phyloP scores from a whole-genome alignment of 805 yeast species.

The Lachancea sp. region DNA sequence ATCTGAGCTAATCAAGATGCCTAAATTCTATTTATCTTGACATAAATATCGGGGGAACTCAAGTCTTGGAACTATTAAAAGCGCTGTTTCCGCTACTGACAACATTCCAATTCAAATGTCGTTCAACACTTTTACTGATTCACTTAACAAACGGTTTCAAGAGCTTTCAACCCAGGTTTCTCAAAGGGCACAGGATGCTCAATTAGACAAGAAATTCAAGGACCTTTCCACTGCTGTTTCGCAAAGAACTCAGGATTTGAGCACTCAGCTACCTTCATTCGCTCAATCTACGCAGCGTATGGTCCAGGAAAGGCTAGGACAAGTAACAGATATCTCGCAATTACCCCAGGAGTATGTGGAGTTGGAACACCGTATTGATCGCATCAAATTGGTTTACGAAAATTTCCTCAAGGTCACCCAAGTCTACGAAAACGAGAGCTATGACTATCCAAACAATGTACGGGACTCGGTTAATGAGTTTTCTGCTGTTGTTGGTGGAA shows the following conservation, averaged over 20 bases:
- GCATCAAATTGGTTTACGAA: conserved; percentile 61
- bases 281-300: conserved; percentile 77
- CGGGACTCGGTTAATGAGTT: conserved; percentile 72
- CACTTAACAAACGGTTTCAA: conserved; percentile 27
- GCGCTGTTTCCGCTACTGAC: no score
- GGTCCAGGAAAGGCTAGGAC: conserved; percentile 74
- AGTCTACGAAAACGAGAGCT: conserved; percentile 65
- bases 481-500: conserved; percentile 55
- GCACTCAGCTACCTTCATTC: conserved; percentile 57
- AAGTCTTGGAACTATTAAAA: no score
- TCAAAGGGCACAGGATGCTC: conserved; percentile 19
- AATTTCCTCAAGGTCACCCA: conserved; percentile 47
- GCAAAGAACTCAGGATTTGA: conserved; percentile 37
- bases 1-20: neutral
- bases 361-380: conserved; percentile 67
- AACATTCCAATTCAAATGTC: conserved; percentile 18
- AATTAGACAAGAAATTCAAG: conserved; percentile 14
- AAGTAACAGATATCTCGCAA: conserved; percentile 76
- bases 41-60: no score
- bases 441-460: conserved; percentile 72
- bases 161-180: conserved; percentile 29
- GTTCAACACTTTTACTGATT: conserved; percentile 26
- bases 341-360: conserved; percentile 76
- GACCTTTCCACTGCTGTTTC: conserved; percentile 17
- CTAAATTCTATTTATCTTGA: no score